A percentile compares a stretch with the other conserved stretches of the same genome.
Evolutionary conservation across 345 rosid genomes (phyloP).

Genomic region (Mangifera indica): DNA sequence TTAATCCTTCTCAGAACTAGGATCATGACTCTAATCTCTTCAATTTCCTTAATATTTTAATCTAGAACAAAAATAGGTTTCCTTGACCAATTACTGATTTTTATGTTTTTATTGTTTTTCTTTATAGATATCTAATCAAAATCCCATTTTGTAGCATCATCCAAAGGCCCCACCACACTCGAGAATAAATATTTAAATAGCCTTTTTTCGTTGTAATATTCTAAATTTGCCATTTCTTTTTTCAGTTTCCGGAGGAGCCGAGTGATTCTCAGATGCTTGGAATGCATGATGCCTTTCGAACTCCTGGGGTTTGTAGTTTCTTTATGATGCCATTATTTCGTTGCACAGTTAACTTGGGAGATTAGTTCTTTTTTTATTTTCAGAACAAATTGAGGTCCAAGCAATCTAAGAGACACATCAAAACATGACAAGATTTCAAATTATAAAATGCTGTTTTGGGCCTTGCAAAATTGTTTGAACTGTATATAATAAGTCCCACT

Average conservation of each 20-base stretch:
- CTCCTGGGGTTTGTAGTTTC: slow-evolving; percentile 71
- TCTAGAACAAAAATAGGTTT: background rate
- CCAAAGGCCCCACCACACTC: too few relatives aligned
- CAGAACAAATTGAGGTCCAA: background rate
- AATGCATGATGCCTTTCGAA: slow-evolving; percentile 51
- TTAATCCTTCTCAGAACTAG: background rate
- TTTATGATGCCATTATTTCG: slow-evolving; percentile 11
- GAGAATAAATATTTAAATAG: too few relatives aligned
- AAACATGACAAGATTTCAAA: background rate
- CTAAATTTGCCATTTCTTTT: slow-evolving; percentile 16
- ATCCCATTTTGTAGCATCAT: background rate
- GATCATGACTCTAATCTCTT: background rate
- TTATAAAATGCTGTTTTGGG: background rate
- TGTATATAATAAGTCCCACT: background rate
- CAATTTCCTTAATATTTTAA: background rate
- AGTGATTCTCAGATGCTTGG: slow-evolving; percentile 43
- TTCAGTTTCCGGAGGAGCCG: slow-evolving; percentile 59
- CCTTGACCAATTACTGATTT: background rate
- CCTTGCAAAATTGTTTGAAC: background rate
- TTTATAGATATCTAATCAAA: background rate
- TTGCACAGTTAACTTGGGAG: background rate
- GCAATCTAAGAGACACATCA: background rate
- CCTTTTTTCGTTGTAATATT: too few relatives aligned
- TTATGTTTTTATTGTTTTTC: background rate
- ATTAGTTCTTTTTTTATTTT: background rate